Conservation (phyloP, 441 rosid genomes). For the Croton laevigatus region DNA sequence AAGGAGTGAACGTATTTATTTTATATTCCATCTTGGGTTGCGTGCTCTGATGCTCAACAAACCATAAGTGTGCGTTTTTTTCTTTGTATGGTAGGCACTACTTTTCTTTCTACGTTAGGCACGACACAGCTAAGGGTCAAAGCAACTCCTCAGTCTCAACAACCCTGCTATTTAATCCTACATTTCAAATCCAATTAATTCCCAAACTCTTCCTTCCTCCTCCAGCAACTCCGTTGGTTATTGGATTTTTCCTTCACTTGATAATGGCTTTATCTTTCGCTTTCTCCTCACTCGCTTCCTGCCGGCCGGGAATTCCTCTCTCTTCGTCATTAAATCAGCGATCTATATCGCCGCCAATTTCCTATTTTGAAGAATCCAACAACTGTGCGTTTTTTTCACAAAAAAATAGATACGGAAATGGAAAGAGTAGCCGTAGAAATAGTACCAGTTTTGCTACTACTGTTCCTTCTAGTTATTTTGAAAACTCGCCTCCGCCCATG, state of each 20-base stretch:
- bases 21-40: no score
- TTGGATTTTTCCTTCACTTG: neutral
- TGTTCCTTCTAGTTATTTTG: slow-evolving; percentile 30
- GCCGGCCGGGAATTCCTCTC: neutral
- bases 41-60: no score
- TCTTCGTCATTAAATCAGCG: slow-evolving; percentile 8
- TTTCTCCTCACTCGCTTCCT: slow-evolving; percentile 20
- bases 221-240: no score
- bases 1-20: no score
- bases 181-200: no score
- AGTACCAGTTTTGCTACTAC: slow-evolving; percentile 1
- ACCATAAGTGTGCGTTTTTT: no score
- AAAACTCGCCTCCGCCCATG: slow-evolving; percentile 28
- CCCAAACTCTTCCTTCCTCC: no score
- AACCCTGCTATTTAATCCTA: no score
- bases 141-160: no score
- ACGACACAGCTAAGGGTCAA: no score
- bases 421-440: slow-evolving; percentile 3
- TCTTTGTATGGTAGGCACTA: no score
- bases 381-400: neutral
- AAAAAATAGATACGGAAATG: neutral
- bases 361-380: slow-evolving; percentile 9
- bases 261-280: slow-evolving; percentile 21
- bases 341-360: slow-evolving; percentile 6
- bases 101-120: no score